A percentile compares a stretch with the other conserved stretches of the same genome.
phyloP scores from a whole-genome alignment of 2,329 filamentous ascomycete genomes.

The Fusarium brachygibbosum region DNA sequence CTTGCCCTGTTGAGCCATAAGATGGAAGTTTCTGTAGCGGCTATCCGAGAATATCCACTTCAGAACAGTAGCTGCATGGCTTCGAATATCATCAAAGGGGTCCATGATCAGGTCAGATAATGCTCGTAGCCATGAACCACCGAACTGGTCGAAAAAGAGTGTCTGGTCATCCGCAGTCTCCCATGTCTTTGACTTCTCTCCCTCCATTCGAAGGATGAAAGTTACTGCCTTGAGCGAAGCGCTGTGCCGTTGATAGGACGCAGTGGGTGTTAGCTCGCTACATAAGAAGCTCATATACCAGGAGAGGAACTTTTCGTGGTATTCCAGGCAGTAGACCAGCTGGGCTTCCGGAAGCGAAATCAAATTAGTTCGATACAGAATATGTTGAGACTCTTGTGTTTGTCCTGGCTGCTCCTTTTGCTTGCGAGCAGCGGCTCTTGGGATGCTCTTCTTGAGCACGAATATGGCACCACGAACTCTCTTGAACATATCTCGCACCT shows the following conservation, averaged over 20 bases:
- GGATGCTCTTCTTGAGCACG: slow-evolving; percentile 63
- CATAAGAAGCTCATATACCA: slow-evolving; percentile 83
- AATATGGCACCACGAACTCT: slow-evolving; percentile 77
- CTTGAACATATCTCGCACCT: slow-evolving; percentile 81
- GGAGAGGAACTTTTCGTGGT: slow-evolving; percentile 74
- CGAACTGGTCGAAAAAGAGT: slow-evolving; percentile 59
- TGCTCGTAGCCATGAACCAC: slow-evolving; percentile 68
- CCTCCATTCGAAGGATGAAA: slow-evolving; percentile 76
- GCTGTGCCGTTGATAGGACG: slow-evolving; percentile 91
- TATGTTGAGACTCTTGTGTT: slow-evolving; percentile 46
- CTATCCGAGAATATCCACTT: slow-evolving; percentile 61
- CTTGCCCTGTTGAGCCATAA: slow-evolving; percentile 30
- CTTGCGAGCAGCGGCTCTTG: slow-evolving; percentile 53
- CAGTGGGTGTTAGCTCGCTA: slow-evolving; percentile 80
- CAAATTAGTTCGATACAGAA: slow-evolving; percentile 57
- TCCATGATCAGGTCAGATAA: slow-evolving; percentile 86
- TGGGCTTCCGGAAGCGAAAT: slow-evolving; percentile 56
- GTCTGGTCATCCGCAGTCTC: slow-evolving; percentile 56
- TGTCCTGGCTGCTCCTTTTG: slow-evolving; percentile 50
- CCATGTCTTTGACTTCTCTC: slow-evolving; percentile 65
- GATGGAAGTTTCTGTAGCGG: slow-evolving; percentile 50
- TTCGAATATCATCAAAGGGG: slow-evolving; percentile 92
- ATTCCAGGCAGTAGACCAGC: slow-evolving; percentile 57
- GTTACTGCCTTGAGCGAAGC: slow-evolving; percentile 79
- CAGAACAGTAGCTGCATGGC: slow-evolving; percentile 65